Percentiles rank a stretch among this genome's conserved stretches.
Evolutionary conservation across 169 alveolate species (phyloP).

Genomic region (Cryptosporidium parvum): DNA sequence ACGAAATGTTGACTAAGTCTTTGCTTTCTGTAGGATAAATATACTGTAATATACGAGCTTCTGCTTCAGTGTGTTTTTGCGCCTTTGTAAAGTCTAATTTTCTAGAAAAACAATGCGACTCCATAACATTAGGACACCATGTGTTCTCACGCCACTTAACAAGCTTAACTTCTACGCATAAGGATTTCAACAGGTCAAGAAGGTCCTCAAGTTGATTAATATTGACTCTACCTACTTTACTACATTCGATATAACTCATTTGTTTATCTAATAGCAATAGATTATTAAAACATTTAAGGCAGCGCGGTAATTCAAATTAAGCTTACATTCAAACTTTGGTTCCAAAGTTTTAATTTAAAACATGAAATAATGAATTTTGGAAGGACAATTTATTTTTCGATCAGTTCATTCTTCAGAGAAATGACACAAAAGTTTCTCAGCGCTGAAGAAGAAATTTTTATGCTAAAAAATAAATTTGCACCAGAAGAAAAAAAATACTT

Average conservation of each 20-base stretch:
- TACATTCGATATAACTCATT: slow-evolving; percentile 46
- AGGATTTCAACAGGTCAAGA: slow-evolving; percentile 19
- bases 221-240: slow-evolving; percentile 26
- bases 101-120: neutral
- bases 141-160: slow-evolving; percentile 47
- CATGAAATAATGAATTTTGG: slow-evolving; percentile 22
- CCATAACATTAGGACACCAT: slow-evolving; percentile 50
- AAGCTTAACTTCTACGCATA: slow-evolving; percentile 40
- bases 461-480: slow-evolving; percentile 6
- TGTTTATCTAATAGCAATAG: neutral
- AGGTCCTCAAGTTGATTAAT: slow-evolving; percentile 37
- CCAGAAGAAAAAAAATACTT: slow-evolving; percentile 2
- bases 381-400: slow-evolving; percentile 12
- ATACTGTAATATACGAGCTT: slow-evolving; percentile 50
- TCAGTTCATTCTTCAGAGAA: slow-evolving; percentile 7
- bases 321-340: neutral
- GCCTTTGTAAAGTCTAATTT: slow-evolving; percentile 59
- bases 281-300: neutral
- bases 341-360: neutral
- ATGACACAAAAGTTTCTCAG: neutral
- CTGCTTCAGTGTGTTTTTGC: slow-evolving; percentile 19
- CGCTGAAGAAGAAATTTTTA: slow-evolving; percentile 11
- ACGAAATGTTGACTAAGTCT: slow-evolving; percentile 10
- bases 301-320: neutral
- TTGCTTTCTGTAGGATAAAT: slow-evolving; percentile 42